Evolutionary conservation across 2,329 filamentous ascomycete species (phyloP), one percentile per base, ranked within the genome.

Genomic region (Mycosphaerelloides madeirae): DNA sequence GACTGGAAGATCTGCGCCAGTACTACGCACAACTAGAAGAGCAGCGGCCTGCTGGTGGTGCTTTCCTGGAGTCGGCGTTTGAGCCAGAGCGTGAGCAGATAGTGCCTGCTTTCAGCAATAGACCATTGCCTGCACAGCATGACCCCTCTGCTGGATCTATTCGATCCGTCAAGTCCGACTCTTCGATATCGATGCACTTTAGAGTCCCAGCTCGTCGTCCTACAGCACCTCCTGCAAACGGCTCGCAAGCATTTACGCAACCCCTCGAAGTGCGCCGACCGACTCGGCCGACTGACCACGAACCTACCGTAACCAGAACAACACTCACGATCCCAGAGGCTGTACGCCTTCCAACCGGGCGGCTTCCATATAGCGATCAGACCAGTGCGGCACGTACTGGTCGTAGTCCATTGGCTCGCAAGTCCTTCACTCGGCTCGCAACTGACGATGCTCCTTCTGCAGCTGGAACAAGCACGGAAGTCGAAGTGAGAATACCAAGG

Each of bases 1-100:
- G 52, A 4, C 81, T 84, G 6, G 86, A 93, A 62, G 86, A 91
- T 59, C 78, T 80, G 29, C 77, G 76, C 52, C 85, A 87, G 59
- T 87, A 89, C 61, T 77, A 81, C 57, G 77, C 86, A 58, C 81
- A 83, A 2, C 84, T 85, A 60, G 58, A 68, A 43, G 57, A 61
- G 28, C 67, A 74, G 49, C 62, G 62, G 45, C 69, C 69, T 16
- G 66, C 69, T 11, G 70, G 70, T 43, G 71, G 70, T 25, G 68
- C 69, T 14, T 55, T 49, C 35, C 60, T 54, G 38, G 74, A 76
- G 32, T 74, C 66, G 44, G 43, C 16, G 18, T 39, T 28, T 36
- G 31, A 12, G 14, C 42, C 15, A 9, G 22, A 38, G 15, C 6
- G n/a, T 9, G 14, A 25, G 7, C 29, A n/a, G 14, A 16, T 11